phyloP scores from a whole-genome alignment of 2,329 filamentous ascomycete genomes.

The Aspergillus pseudonomiae region DNA sequence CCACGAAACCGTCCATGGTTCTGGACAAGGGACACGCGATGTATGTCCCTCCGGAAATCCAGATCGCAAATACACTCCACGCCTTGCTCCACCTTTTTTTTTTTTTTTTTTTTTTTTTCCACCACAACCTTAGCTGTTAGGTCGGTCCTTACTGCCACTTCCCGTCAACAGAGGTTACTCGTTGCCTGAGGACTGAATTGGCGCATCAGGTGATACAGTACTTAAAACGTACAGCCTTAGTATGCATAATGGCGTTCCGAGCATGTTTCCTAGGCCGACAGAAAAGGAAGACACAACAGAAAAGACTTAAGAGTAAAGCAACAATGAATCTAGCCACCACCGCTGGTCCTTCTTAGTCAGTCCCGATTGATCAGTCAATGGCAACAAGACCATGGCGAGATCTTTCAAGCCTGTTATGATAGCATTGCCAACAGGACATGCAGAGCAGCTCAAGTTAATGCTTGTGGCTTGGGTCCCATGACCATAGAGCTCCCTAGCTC shows the following conservation, averaged over 20 bases:
- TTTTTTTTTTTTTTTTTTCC: too few species aligned
- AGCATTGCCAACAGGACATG: too few species aligned
- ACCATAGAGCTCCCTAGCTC: not conserved
- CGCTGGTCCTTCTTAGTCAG: not conserved
- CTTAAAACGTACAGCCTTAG: not conserved
- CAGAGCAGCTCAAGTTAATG: not conserved
- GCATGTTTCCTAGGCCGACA: too few species aligned
- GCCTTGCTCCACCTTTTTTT: not conserved
- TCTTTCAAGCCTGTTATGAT: too few species aligned
- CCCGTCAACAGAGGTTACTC: not conserved
- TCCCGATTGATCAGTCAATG: not conserved
- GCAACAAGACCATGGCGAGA: not conserved
- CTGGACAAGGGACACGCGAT: not conserved
- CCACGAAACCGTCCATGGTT: not conserved
- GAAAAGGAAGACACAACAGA: not conserved
- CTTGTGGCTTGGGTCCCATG: not conserved
- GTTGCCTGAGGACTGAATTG: not conserved
- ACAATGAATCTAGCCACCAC: not conserved
- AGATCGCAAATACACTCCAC: not conserved
- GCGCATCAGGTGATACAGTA: not conserved
- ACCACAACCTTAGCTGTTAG: not conserved
- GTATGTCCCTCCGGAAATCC: not conserved
- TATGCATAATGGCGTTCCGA: not conserved
- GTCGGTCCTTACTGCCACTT: not conserved
- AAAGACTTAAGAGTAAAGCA: not conserved